Base-by-base conservation (phyloP, 2,329 filamentous ascomycete species). In the Colletotrichum tofieldiae region DNA sequence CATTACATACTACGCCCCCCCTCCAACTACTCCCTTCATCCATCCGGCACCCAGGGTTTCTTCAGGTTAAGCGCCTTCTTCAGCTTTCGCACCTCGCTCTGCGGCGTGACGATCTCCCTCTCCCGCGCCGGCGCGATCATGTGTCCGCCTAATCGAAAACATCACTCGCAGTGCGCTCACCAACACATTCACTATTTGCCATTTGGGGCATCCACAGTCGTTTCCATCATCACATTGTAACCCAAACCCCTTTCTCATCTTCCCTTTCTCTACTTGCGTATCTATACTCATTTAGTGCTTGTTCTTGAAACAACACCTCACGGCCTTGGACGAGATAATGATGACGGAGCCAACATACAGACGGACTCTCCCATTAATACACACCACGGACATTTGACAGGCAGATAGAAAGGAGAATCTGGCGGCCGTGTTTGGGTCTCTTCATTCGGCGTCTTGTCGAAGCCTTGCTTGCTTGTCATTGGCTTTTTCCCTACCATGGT, bases 241-340 rank as follows among this genome's bases (percentile, higher is more conserved):
- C n/a, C 35, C 43, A 43, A 41, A 12, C 26, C 49, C 41, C 26
- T 52, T 12, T 58, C n/a, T 52, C 35, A 18, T 56, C 43, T 56
- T 41, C 52, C 29, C 16, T 49, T 45, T 51, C n/a, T 26, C 26
- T 37, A 16, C 18, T 29, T 70, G 14, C 52, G 12, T 29, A 37
- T 41, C 20, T 37, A 14, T 67, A 49, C 20, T 49, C 20, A 47
- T 32, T 43, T 63, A 45, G 26, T 32, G 20, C 20, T 37, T 60
- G 62, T 67, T 65, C n/a, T 32, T 6, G 47, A 23, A 67, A 52
- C 45, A 59, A 45, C 29, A 29, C 29, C 23, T 70, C 39, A 70
- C 60, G 70, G 54, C 54, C 60, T 72, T 65, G 54, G 39, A 72
- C 70, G 70, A 72, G 54, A 65, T 55, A 60, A 72, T 55, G 66